A percentile compares a stretch with the other conserved stretches of the same genome.
Evolutionary conservation across 345 rosid genomes (phyloP).

Genomic region (Iberis pinnata): DNA sequence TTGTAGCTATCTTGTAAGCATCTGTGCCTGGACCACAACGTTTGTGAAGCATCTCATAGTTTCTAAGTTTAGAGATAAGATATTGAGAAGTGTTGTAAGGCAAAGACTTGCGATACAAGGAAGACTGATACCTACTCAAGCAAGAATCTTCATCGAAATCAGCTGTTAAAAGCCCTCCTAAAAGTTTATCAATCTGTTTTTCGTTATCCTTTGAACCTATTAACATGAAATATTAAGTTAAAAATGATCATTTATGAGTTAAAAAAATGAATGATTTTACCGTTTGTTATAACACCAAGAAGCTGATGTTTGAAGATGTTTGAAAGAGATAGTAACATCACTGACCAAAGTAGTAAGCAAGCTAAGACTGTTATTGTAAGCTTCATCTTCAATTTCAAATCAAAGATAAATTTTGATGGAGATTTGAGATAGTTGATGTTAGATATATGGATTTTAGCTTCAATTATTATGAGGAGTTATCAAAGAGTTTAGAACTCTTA

Average conservation of each 20-base stretch:
- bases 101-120: conserved; percentile 26
- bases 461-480: conserved; percentile 2
- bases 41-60: conserved; percentile 34
- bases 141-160: conserved; percentile 31
- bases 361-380: conserved; percentile 4
- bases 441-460: not conserved
- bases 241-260: not conserved
- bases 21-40: conserved; percentile 32
- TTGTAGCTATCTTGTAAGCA: conserved; percentile 20
- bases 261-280: conserved; percentile 9
- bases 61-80: conserved; percentile 33
- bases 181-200: conserved; percentile 18
- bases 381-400: conserved; percentile 17
- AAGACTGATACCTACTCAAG: conserved; percentile 26
- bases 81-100: conserved; percentile 23
- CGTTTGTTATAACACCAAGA: conserved; percentile 1
- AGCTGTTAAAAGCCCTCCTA: conserved; percentile 28
- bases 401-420: conserved; percentile 2
- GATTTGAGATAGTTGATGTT: conserved; percentile 3
- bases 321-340: conserved; percentile 11
- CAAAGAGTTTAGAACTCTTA: conserved; percentile 5
- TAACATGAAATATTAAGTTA: not conserved
- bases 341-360: conserved; percentile 25
- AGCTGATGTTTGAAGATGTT: conserved; percentile 18
- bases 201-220: conserved; percentile 8